Evolutionary conservation across 345 rosid species (phyloP), one percentile per base, ranked within the genome.

Genomic region (Brassica cretica): DNA sequence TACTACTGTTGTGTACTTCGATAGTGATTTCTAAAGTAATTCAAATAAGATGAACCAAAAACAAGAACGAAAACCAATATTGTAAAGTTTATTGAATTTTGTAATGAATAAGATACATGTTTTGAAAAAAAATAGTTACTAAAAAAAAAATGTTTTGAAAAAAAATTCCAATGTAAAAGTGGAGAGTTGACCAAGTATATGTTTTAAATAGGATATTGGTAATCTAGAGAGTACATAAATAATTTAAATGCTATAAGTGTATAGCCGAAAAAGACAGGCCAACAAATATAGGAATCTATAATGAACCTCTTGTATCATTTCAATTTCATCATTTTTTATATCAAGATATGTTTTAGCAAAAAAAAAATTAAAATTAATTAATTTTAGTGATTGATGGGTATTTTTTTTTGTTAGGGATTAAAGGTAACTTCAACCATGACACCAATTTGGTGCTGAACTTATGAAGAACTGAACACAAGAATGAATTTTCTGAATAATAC

Each of bases 1-100:
- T 75, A 53, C 27, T 59, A 39, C 24, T 53, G 65, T 73, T 33
- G 55, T 74, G 64, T 27, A 14, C 1, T 5, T 3, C 24, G 46
- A 58, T 58, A 11, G 10, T 58, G 12, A 10, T 6, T 24, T 18
- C 32, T 27, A 11, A 24, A n/a, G 37, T 61, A n/a, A n/a, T 24
- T 60, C 21, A 56, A 5, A 19, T 25, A 46, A 62, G 76, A 63
- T 72, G 61, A 61, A 72, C 12, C 37, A 63, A 27, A n/a, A 41
- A 59, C 12, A 37, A 25, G 15, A 59, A 39, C 21, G 49, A 16
- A 30, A 39, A 2, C 33, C 15, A 53, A 11, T 53, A 53, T 53
- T n/a, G 56, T 51, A 51, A 51, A 51, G 58, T 51, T 51, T 15
- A 15, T 51, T 51, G 58, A 51, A 51, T 2, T n/a, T 51, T 51